These are phyloP conservation scores for Solanum sparsipilum DNA, from an alignment of 257 asterid species.

Conservation along the genomic window DNA sequence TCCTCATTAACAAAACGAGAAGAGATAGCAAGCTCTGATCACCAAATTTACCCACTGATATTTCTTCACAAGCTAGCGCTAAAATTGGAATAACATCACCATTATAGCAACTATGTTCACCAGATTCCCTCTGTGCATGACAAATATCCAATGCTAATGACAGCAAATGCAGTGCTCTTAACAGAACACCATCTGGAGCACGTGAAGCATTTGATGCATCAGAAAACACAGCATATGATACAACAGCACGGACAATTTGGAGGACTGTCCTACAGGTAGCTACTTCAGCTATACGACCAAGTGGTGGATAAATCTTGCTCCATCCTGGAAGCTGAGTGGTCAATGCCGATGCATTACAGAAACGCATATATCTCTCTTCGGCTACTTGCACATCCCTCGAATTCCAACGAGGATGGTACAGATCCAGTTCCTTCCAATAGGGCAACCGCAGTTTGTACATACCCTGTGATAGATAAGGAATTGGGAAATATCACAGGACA, in stretches of 20 bases:
- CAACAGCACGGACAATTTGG: constrained; percentile 71
- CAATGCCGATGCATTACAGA: constrained; percentile 75
- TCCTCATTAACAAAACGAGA: constrained; percentile 70
- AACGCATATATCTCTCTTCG: constrained; percentile 82
- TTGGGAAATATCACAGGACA: neutral
- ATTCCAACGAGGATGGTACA: constrained; percentile 96
- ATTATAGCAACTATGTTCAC: constrained; percentile 32
- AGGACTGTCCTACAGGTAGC: constrained; percentile 75
- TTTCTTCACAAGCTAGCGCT: constrained; percentile 73
- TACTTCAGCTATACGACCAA: constrained; percentile 61
- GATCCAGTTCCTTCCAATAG: constrained; percentile 90
- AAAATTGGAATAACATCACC: constrained; percentile 66
- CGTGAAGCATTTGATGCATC: constrained; percentile 47
- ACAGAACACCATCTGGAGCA: constrained; percentile 79
- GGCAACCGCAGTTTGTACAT: constrained; percentile 63
- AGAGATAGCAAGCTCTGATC: constrained; percentile 89
- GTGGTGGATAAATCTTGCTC: constrained; percentile 76
- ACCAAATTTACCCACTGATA: constrained; percentile 40
- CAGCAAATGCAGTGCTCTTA: constrained; percentile 76
- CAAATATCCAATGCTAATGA: constrained; percentile 83
- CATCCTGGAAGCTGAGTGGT: constrained; percentile 84
- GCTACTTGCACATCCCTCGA: constrained; percentile 84
- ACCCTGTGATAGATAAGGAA: constrained; percentile 46
- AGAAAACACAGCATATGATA: constrained; percentile 62
- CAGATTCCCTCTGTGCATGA: constrained; percentile 43